Conservation (phyloP, 345 rosid species). For the Mercurialis annua region DNA sequence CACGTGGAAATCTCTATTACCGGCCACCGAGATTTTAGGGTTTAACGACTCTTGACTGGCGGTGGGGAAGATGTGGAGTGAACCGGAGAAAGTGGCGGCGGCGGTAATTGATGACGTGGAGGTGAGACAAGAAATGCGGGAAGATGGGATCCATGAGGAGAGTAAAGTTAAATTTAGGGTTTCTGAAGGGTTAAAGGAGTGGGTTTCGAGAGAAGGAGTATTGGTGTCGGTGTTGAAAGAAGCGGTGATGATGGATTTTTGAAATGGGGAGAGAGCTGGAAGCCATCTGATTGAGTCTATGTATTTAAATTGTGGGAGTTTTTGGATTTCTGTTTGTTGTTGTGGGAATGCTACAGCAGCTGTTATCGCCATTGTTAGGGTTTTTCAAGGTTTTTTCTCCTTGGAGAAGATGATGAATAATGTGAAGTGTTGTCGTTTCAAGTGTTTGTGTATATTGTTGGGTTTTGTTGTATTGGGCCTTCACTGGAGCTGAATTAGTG, state of each 20-base stretch:
- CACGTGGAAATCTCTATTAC: conserved; percentile 37
- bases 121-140: conserved; percentile 65
- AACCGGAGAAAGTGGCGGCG: conserved; percentile 52
- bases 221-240: conserved; percentile 49
- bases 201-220: conserved; percentile 54
- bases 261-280: conserved; percentile 65
- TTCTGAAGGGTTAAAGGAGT: conserved; percentile 29
- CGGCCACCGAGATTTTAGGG: conserved; percentile 32
- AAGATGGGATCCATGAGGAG: conserved; percentile 53
- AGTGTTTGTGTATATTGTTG: no score
- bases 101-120: conserved; percentile 40
- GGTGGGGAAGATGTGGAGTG: conserved; percentile 48
- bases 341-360: conserved; percentile 16
- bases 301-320: conserved; percentile 54
- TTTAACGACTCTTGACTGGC: conserved; percentile 29
- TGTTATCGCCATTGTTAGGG: conserved; percentile 50
- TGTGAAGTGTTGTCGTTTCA: no score
- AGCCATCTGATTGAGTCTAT: conserved; percentile 84
- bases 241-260: conserved; percentile 50
- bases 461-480: no score
- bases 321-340: conserved; percentile 26
- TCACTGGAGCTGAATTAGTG: no score
- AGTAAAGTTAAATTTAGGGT: conserved; percentile 17
- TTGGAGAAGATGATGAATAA: no score
- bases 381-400: conserved; percentile 9